Evolutionary conservation across 345 rosid genomes (phyloP).

Genomic region (Linum trigynum): DNA sequence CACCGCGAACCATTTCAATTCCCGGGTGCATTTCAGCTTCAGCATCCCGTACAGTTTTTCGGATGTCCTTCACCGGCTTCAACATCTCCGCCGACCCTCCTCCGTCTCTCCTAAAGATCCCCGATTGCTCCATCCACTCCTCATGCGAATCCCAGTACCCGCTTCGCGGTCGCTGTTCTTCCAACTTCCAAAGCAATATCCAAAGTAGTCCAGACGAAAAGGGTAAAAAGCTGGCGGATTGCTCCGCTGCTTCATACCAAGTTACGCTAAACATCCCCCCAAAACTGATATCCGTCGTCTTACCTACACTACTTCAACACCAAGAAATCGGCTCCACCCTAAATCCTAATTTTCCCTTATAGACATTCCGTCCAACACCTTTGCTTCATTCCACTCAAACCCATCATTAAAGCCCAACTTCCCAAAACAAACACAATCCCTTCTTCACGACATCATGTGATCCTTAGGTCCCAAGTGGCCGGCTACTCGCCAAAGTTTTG

Average conservation of each 20-base stretch:
- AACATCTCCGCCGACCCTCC: neutral
- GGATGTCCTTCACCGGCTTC: slow-evolving; percentile 53
- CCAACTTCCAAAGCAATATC: no score
- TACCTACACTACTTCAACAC: no score
- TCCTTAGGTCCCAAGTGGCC: slow-evolving; percentile 72
- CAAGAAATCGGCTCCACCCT: no score
- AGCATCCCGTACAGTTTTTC: slow-evolving; percentile 58
- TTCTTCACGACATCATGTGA: slow-evolving; percentile 59
- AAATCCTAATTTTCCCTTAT: no score
- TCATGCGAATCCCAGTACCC: slow-evolving; percentile 29
- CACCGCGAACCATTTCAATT: slow-evolving; percentile 40
- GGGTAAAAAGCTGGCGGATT: no score
- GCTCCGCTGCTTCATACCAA: no score
- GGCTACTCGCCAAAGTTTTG: slow-evolving; percentile 53
- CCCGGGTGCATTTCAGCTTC: slow-evolving; percentile 38
- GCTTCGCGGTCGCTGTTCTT: neutral
- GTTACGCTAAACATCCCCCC: no score
- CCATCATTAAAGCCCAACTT: no score
- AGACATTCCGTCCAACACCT: no score
- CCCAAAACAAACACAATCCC: neutral
- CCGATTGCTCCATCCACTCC: slow-evolving; percentile 7
- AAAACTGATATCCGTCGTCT: no score
- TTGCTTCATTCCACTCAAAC: no score
- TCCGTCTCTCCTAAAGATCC: slow-evolving; percentile 8
- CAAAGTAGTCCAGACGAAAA: no score